Percentiles rank a stretch among this genome's conserved stretches.
phyloP scores from a whole-genome alignment of 1,284 basidiomycete species.

The Inonotus obliquus region DNA sequence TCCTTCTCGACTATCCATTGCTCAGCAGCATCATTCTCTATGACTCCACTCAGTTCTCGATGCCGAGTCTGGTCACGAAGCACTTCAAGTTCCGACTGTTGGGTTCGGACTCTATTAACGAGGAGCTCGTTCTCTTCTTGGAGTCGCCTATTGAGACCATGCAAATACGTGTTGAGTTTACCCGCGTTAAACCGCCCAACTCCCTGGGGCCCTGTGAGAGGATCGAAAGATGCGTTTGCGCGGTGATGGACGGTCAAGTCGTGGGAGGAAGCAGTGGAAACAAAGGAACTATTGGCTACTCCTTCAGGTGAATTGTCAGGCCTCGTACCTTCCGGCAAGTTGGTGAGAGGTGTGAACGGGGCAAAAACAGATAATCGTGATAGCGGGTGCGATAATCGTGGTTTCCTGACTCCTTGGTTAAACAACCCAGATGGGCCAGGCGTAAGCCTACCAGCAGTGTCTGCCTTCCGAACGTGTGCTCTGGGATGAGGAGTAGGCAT shows the following conservation, averaged over 20 bases:
- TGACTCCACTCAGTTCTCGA: conserved; percentile 48
- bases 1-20: conserved; percentile 62
- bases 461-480: conserved; percentile 32
- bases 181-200: conserved; percentile 70
- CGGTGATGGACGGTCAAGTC: conserved; percentile 77
- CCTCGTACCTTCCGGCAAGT: conserved; percentile 14
- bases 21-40: conserved; percentile 54
- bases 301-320: conserved; percentile 17
- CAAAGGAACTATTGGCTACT: conserved; percentile 45
- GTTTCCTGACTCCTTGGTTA: conserved; percentile 26
- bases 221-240: conserved; percentile 81
- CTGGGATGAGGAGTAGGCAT: conserved; percentile 62
- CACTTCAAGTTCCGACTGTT: conserved; percentile 38
- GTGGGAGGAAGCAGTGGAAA: conserved; percentile 78
- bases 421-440: conserved; percentile 39
- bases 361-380: conserved; percentile 39
- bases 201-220: conserved; percentile 62
- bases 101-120: conserved; percentile 40
- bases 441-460: conserved; percentile 57
- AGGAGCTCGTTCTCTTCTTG: conserved; percentile 78
- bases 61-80: not conserved
- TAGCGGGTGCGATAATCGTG: conserved; percentile 56
- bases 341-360: conserved; percentile 27
- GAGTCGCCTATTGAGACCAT: conserved; percentile 72
- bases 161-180: conserved; percentile 78